phyloP scores from a whole-genome alignment of 2,329 filamentous ascomycete genomes.

The Annulohypoxylon truncatum region DNA sequence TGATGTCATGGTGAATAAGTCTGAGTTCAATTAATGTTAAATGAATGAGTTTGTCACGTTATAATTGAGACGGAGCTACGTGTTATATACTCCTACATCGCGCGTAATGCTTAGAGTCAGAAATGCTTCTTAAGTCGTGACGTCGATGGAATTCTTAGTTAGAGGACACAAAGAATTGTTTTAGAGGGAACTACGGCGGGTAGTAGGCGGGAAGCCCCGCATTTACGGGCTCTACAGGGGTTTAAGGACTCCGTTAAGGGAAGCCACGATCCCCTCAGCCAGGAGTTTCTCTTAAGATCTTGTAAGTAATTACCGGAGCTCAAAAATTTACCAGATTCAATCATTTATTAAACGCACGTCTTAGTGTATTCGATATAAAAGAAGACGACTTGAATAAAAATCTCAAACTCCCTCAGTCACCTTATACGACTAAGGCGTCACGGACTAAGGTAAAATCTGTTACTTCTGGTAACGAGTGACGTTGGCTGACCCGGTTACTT shows the following conservation, averaged over 20 bases:
- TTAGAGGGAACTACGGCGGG: neutral
- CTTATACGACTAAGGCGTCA: neutral
- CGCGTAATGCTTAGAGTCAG: neutral
- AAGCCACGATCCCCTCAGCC: neutral
- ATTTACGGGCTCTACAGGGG: neutral
- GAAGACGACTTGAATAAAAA: too few species aligned
- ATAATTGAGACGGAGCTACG: neutral
- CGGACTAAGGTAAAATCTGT: neutral
- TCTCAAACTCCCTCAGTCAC: too few species aligned
- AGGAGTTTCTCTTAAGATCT: conserved; percentile 1
- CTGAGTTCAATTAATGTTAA: neutral
- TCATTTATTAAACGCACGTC: neutral
- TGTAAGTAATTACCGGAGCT: neutral
- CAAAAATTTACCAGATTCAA: neutral
- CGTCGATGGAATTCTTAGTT: conserved; percentile 19
- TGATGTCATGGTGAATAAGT: conserved; percentile 46
- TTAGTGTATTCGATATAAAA: neutral
- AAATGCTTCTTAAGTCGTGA: conserved; percentile 23
- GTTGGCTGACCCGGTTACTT: too few species aligned
- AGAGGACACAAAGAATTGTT: conserved; percentile 1
- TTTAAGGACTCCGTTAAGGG: neutral
- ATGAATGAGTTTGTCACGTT: neutral
- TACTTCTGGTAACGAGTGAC: too few species aligned
- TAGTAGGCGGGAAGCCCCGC: conserved; percentile 11
- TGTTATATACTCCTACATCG: conserved; percentile 8